These are phyloP conservation scores for Phytopythium sindhum DNA, from an alignment of 352 stramenopile genomes.

Conservation along the genomic window DNA sequence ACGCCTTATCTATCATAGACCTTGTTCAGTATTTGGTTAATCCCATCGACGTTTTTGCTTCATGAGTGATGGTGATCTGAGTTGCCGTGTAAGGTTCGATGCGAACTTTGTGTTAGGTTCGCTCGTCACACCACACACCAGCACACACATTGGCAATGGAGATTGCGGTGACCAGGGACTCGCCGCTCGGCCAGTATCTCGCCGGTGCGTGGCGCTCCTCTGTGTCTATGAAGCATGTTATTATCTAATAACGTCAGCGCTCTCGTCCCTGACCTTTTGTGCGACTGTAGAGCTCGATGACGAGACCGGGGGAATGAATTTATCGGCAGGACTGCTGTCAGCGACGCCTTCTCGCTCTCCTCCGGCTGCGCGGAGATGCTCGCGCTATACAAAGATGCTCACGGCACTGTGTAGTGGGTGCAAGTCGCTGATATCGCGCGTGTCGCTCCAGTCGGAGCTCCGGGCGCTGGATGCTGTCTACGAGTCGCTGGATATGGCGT, in stretches of 20 bases:
- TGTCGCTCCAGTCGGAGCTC: not conserved
- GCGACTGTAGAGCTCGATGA: constrained; percentile 5
- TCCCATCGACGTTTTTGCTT: not conserved
- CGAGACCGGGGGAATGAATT: not conserved
- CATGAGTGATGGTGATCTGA: not conserved
- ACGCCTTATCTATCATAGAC: not conserved
- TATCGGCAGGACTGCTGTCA: not conserved
- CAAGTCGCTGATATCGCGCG: not conserved
- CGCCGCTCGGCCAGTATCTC: constrained; percentile 59
- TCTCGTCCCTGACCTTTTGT: not conserved
- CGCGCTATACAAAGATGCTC: not conserved
- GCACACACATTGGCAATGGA: constrained; percentile 28
- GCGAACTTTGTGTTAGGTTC: not conserved
- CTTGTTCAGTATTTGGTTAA: no score
- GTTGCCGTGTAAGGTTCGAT: no score
- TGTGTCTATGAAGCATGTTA: not conserved
- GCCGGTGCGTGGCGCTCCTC: constrained; percentile 20
- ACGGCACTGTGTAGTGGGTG: not conserved
- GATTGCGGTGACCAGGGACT: constrained; percentile 32
- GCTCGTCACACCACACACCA: not conserved
- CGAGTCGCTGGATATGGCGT: constrained; percentile 1
- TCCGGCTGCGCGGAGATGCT: not conserved
- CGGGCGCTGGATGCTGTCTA: not conserved
- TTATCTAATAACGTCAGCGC: no score
- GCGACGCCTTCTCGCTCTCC: not conserved